Evolutionary conservation across 2,329 filamentous ascomycete genomes (phyloP), one percentile per base, ranked within the genome.

Genomic region (Colletotrichum lini): DNA sequence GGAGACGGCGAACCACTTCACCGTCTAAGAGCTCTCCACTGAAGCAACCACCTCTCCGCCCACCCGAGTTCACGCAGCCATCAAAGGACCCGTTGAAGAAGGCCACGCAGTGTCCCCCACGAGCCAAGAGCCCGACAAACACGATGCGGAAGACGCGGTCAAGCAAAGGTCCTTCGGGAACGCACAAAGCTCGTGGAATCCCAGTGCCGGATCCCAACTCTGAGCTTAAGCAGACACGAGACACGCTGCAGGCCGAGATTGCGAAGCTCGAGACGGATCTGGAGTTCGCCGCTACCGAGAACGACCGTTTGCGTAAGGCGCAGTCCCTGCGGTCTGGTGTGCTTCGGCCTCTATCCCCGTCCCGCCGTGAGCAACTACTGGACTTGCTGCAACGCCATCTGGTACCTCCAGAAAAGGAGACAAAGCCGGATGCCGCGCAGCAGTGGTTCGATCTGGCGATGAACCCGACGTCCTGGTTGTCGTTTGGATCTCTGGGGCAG

Each of bases 231-330:
- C 84, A 83, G 53, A 76, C 86, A 42, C 85, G 87, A 53, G 86
- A 89, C 66, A 82, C 83, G 7, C 81, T 94, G 1, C 79, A 85
- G 4, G 84, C 84, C 5, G 87, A 94, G 75, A 80, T 93, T 3
- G 82, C 84, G 47, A 81, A 82, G 53, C 79, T 94, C 0, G 86
- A 89, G 76, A 83, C 83, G 26, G 92, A 94, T 73, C 76, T 93
- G n/a, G 78, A 83, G 10, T 76, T 89, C 6, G 85, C 89, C 9
- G 85, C 85, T 61, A 82, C 82, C n/a, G 91, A 91, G 75, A 91
- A 91, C 63, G 85, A 88, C 57, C 85, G 88, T 21, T 80, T 90
- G 60, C 82, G 85, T 40, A 56, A 79, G 9, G 79, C 81, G 75
- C 80, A 85, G 59, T 76, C 80, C 2, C 82, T 84, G 7, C 82